Base-by-base conservation (phyloP, 75 land plant genomes). In the Cryptomeria japonica region DNA sequence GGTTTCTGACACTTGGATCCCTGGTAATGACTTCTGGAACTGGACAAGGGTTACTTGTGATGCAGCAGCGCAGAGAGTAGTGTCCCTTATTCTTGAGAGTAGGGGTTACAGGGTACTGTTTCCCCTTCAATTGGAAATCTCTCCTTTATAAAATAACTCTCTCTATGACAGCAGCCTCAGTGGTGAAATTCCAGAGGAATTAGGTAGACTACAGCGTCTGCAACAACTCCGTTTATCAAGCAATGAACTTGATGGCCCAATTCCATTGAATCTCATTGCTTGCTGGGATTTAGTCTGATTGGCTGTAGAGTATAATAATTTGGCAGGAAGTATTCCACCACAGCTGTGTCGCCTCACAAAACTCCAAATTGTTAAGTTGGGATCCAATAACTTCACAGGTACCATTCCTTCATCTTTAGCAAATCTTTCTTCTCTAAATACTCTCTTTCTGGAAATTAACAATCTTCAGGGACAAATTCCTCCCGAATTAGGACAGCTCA, bases 401-500 rank as follows among this genome's bases (percentile, higher is more conserved):
- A 87, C 53, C 36, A 90, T 91, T 37, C 92, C 92, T 6, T 58
- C 86, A 1, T 51, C 39, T n/a, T 68, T 93, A 5, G 92, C 92
- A 11, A 70, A 90, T 39, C 85, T 91, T 41, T 49, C 78, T 2
- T 83, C 85, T 19, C 89, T 93, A 6, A 1, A 88, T 11, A 87
- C 87, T 68, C 37, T 92, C 31, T 90, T 85, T 42, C 85, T 95
- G 2, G 44, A 25, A 10, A 79, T 88, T 32, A 92, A 92, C 88
- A 83, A 86, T 15, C 88, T 93, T 0, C 25, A 68, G 25, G 94
- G 93, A n/a, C 8, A 56, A 56, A 72, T 93, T 78, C 94, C 94
- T 37, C 49, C 86, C 2, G 34, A 72, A 44, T 80, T 94, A 18
- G 91, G 90, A 34, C 10, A 2, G 1, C 55, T 88, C 0, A 16